Evolutionary conservation across 768 basidiomycete genomes (phyloP), one percentile per base, ranked within the genome.

Genomic region (Podaxis sp.): DNA sequence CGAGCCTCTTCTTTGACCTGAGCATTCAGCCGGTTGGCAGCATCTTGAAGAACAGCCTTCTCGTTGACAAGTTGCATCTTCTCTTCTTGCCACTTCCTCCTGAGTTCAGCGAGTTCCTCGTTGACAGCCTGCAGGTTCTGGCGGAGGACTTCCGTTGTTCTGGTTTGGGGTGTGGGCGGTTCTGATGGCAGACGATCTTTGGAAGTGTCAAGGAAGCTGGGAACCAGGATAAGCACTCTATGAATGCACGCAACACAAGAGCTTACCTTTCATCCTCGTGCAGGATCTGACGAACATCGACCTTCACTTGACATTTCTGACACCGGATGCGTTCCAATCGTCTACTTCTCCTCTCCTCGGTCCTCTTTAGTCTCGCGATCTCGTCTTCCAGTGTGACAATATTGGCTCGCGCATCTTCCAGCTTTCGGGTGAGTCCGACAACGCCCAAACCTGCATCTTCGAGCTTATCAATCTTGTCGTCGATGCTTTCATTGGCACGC

Each of bases 391-490:
- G 75, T 0, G 70, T 63, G 5, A 73, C 72, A 15, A 89, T 85
- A 65, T 76, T 80, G 13, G 79, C 71, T 7, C 88, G 82, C 8
- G 90, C 89, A 66, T 92, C 90, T 62, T 87, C 89, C 2, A 94
- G 82, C 58, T 84, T 86, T 74, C 80, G 81, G 0, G 89, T 87
- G 38, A 93, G 77, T 6, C 83, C 85, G 50, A 94, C 85, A 46
- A 88, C 88, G 29, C 85, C 91, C 13, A 89, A 72, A 4, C 93
- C 93, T 0, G 89, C 87, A 61, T 93, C 88, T 69, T 92, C 90
- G 2, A 96, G 85, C 56, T 88, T 86, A 70, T 93, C 92, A 15
- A 96, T 80, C 72, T 95, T 94, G 69, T 93, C 88, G 67, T 96
- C 94, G 58, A 96, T 91, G 67, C 84, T 89, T 38, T 89, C 87